These are phyloP conservation scores for Mesembryanthemum crystallinum DNA, from an alignment of 148 eudicot species.

Conservation along the genomic window DNA sequence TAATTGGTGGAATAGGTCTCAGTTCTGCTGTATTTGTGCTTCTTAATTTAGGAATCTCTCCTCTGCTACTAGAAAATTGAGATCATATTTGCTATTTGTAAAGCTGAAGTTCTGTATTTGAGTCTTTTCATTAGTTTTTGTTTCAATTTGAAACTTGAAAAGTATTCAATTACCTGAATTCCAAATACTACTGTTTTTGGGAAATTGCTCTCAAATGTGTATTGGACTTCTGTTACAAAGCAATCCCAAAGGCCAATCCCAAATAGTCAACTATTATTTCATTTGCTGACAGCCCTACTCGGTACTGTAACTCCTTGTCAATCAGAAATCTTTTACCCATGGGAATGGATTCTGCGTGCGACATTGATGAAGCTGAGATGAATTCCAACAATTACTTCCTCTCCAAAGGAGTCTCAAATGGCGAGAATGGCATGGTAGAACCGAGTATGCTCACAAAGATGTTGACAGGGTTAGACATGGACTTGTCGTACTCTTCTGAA, in stretches of 20 bases:
- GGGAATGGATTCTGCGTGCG: conserved; percentile 23
- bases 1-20: not conserved
- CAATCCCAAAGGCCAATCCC: too few species aligned
- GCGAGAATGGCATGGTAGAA: conserved; percentile 26
- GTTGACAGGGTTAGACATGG: conserved; percentile 52
- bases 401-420: conserved; percentile 9
- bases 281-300: not conserved
- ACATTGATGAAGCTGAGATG: conserved; percentile 7
- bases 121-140: too few species aligned
- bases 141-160: not conserved
- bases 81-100: too few species aligned
- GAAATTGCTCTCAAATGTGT: not conserved
- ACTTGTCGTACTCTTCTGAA: conserved; percentile 63
- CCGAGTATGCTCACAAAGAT: conserved; percentile 31
- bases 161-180: not conserved
- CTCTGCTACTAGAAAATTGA: not conserved
- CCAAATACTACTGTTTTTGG: not conserved
- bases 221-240: not conserved
- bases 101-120: too few species aligned
- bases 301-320: not conserved
- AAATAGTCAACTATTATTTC: not conserved
- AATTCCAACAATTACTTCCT: not conserved
- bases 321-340: not conserved
- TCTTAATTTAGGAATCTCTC: not conserved
- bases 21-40: not conserved